phyloP scores from a whole-genome alignment of 805 yeast species.

The Wickerhamiella sorbophila region DNA sequence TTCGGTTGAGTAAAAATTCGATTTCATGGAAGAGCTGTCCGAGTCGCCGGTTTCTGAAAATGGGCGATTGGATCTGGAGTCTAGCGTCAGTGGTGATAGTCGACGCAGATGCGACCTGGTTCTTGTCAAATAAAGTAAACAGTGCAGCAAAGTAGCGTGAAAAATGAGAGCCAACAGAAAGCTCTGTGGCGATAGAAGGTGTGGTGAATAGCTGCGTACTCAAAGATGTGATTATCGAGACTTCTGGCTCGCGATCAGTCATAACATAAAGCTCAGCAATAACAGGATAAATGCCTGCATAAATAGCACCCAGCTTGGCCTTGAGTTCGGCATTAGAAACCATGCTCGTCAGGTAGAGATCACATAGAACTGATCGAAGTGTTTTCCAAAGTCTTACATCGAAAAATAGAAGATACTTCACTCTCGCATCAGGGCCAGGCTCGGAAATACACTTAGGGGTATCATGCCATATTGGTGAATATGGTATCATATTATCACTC shows the following conservation, averaged over 20 bases:
- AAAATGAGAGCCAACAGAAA: constrained; percentile 50
- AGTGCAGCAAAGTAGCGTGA: constrained; percentile 47
- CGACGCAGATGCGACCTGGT: constrained; percentile 33
- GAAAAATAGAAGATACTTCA: constrained; percentile 45
- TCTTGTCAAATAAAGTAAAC: constrained; percentile 46
- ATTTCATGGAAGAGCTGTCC: constrained; percentile 69
- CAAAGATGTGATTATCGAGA: constrained; percentile 55
- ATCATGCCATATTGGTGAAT: not conserved
- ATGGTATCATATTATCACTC: not conserved
- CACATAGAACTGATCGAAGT: constrained; percentile 43
- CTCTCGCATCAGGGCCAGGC: constrained; percentile 23
- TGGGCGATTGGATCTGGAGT: constrained; percentile 25
- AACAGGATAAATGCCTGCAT: constrained; percentile 69
- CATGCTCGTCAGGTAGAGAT: constrained; percentile 47
- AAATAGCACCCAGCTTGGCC: constrained; percentile 53
- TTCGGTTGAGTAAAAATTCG: constrained; percentile 61
- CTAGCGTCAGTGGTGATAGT: constrained; percentile 20
- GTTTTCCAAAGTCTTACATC: constrained; percentile 63
- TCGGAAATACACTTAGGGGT: not conserved
- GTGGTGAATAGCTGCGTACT: constrained; percentile 83
- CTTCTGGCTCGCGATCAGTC: constrained; percentile 79
- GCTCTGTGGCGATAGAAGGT: constrained; percentile 58
- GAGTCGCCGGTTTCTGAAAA: constrained; percentile 54
- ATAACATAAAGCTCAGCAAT: constrained; percentile 54
- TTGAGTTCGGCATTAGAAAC: constrained; percentile 47